phyloP scores from a whole-genome alignment of 169 alveolate species.

The Besnoitia besnoiti region DNA sequence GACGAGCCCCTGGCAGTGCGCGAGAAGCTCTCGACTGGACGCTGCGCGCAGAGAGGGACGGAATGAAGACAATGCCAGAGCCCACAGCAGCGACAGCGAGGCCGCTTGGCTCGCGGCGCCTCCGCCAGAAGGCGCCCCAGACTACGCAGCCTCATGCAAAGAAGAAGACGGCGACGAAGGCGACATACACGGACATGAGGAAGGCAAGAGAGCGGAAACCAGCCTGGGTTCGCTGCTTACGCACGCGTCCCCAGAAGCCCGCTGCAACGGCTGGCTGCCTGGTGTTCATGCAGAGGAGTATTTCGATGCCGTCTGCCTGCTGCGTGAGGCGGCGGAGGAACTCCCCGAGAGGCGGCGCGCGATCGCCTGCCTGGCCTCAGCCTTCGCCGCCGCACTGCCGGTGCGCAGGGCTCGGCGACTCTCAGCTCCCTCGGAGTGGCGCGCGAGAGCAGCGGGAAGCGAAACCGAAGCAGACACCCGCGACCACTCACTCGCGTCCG shows the following conservation, averaged over 20 bases:
- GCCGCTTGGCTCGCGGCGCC: too few species aligned
- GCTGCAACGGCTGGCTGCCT: too few species aligned
- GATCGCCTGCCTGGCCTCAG: neutral
- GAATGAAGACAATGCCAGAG: too few species aligned
- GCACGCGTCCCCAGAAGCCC: too few species aligned
- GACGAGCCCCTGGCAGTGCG: too few species aligned
- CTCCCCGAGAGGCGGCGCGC: slow-evolving; percentile 27
- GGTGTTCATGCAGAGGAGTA: neutral
- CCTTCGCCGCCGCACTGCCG: neutral
- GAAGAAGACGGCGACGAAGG: neutral
- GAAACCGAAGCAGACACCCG: too few species aligned
- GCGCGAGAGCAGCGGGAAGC: too few species aligned
- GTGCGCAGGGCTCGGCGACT: neutral
- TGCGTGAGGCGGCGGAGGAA: neutral
- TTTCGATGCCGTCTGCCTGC: neutral
- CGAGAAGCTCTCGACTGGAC: too few species aligned
- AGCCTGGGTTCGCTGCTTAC: neutral
- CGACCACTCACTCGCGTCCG: neutral
- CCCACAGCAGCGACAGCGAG: too few species aligned
- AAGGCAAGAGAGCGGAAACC: neutral
- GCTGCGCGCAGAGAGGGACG: too few species aligned
- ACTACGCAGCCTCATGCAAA: too few species aligned
- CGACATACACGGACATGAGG: neutral
- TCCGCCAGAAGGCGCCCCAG: too few species aligned
- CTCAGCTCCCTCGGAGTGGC: slow-evolving; percentile 2